Base-by-base conservation (phyloP, 2,329 filamentous ascomycete genomes). In the Stylonectria norvegica region DNA sequence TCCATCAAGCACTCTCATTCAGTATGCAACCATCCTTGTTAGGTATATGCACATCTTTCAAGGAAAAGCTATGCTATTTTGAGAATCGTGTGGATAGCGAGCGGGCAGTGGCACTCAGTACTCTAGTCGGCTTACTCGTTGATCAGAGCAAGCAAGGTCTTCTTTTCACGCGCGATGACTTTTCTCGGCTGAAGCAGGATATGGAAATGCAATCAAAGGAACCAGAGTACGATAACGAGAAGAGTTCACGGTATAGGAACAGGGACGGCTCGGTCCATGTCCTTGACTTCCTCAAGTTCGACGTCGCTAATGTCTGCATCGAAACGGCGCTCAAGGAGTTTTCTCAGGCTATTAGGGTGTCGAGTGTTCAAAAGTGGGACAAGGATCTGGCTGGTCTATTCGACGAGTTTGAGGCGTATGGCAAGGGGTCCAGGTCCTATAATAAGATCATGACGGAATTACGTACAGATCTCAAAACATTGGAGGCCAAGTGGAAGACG, bases 21-120 rank as follows among this genome's bases (percentile, higher is more conserved):
- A 78, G 77, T 20, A 70, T 79, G 57, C 60, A 72, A 29, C 69
- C 70, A 2, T 73, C 69, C 5, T 62, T 81, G 17, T 69, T 91
- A 3, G 86, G 86, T 0, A 65, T 67, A 0, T 81, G 77, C 40
- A 90, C 85, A 0, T 72, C 68, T 4, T 79, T 73, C 57, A 83
- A 85, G 45, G 81, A 86, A 36, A 69, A 64, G 4, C 61, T 82
- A 0, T 79, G 76, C 22, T 89, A 89, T 45, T 68, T 72, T 10
- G 69, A 73, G 10, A 72, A 75, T 16, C 69, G 61, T 0, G 76
- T 83, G 23, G 60, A 59, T 4, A 59, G 72, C 9, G 38, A 59
- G 0, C 57, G 65, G 4, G 77, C 75, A 0, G 56, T 75, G 0
- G 51, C 62, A 0, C 63, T 85, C 4, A 78, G 77, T 40, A 69